A percentile compares a stretch with the other conserved stretches of the same genome.
Evolutionary conservation across 768 basidiomycete genomes (phyloP).

Genomic region (Lactifluus subvellereus): DNA sequence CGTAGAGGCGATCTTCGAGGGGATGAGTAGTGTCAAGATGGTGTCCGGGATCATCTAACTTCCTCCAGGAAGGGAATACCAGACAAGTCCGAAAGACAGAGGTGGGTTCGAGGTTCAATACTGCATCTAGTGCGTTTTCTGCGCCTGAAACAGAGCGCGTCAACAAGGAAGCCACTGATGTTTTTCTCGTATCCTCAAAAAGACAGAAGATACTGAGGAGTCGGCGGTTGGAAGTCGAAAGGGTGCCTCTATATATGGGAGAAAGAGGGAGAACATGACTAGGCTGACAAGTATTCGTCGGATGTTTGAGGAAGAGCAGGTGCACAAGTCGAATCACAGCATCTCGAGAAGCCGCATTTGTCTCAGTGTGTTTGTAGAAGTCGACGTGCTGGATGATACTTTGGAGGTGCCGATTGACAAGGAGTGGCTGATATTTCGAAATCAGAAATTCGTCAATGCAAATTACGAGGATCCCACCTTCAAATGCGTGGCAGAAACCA

Average conservation of each 20-base stretch:
- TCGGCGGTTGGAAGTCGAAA: conserved; percentile 56
- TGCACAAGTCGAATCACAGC: conserved; percentile 53
- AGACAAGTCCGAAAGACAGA: conserved; percentile 66
- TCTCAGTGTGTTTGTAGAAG: conserved; percentile 46
- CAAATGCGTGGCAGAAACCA: conserved; percentile 33
- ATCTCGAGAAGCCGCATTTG: conserved; percentile 34
- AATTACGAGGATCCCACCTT: conserved; percentile 46
- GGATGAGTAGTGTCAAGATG: conserved; percentile 22
- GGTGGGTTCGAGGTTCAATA: conserved; percentile 64
- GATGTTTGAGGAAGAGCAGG: conserved; percentile 67
- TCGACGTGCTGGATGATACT: conserved; percentile 63
- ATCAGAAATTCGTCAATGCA: neutral
- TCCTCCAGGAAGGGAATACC: conserved; percentile 62
- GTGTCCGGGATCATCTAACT: conserved; percentile 36
- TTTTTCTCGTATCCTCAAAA: conserved; percentile 66
- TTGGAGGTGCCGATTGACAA: conserved; percentile 74
- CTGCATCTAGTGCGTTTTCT: conserved; percentile 50
- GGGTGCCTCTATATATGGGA: conserved; percentile 66
- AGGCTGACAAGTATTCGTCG: conserved; percentile 78
- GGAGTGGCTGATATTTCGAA: conserved; percentile 43
- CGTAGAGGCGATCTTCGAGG: conserved; percentile 52
- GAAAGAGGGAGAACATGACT: conserved; percentile 77
- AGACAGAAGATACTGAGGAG: conserved; percentile 72
- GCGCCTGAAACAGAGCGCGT: conserved; percentile 43
- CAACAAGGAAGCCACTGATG: conserved; percentile 60